Evolutionary conservation across 148 eudicot genomes (phyloP).

Genomic region (Hydrangea macrophylla): DNA sequence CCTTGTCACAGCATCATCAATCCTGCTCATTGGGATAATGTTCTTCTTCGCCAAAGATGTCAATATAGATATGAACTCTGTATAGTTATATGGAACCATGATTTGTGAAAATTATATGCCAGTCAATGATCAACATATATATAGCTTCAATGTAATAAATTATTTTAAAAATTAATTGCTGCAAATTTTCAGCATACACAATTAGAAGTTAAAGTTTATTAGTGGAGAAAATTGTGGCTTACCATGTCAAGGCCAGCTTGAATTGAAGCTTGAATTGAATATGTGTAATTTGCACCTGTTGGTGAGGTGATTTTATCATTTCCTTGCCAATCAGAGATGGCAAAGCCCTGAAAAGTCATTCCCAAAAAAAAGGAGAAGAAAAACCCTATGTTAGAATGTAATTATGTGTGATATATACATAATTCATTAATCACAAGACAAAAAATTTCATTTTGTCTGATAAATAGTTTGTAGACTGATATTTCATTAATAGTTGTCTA

Average conservation of each 20-base stretch:
- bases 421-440: too few relatives aligned
- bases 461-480: too few relatives aligned
- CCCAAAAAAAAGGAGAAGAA: too few relatives aligned
- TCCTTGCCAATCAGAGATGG: conserved; percentile 9
- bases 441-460: too few relatives aligned
- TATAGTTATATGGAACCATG: neutral
- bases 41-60: neutral
- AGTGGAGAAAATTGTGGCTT: neutral
- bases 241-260: conserved; percentile 14
- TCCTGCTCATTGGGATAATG: neutral
- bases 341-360: neutral
- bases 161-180: too few relatives aligned
- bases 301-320: conserved; percentile 10
- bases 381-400: too few relatives aligned
- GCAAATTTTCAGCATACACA: too few relatives aligned
- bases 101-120: neutral
- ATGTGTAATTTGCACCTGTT: conserved; percentile 6
- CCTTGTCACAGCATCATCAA: neutral
- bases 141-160: neutral
- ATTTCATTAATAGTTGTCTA: too few relatives aligned
- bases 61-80: neutral
- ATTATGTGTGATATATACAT: too few relatives aligned
- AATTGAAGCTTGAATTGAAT: neutral
- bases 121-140: too few relatives aligned
- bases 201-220: too few relatives aligned